Percentiles rank a stretch among this genome's conserved stretches.
phyloP scores from a whole-genome alignment of 306 rosid species.

The Sicyos baderoa region DNA sequence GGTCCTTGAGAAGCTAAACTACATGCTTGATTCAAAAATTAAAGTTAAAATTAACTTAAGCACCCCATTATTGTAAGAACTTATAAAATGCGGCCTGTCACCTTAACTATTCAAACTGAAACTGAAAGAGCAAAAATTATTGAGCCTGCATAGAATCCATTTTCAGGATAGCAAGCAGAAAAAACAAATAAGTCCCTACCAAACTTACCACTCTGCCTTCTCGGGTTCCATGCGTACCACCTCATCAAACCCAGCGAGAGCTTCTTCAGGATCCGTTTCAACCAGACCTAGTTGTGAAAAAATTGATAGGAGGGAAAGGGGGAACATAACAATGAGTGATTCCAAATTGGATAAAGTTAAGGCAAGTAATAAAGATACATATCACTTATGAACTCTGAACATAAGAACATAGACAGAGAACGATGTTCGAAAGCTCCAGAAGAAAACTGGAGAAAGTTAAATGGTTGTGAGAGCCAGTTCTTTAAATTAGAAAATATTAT shows the following conservation, averaged over 20 bases:
- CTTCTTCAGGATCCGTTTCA: conserved; percentile 85
- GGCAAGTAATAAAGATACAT: not conserved
- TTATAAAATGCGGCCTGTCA: not conserved
- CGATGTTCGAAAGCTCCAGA: not conserved
- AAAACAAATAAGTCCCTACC: not conserved
- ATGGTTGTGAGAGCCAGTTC: conserved; percentile 8
- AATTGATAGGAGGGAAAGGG: not conserved
- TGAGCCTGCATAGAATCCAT: not conserved
- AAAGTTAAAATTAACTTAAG: not conserved
- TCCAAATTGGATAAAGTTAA: not conserved
- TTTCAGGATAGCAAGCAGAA: not conserved
- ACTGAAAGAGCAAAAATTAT: not conserved
- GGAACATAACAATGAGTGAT: not conserved
- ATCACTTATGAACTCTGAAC: not conserved
- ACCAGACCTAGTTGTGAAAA: conserved; percentile 50
- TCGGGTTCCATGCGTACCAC: conserved; percentile 87
- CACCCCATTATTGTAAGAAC: not conserved
- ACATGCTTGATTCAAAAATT: not conserved
- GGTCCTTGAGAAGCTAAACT: not conserved
- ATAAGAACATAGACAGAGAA: not conserved
- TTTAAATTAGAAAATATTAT: not conserved
- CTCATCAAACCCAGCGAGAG: conserved; percentile 82
- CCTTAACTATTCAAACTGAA: not conserved
- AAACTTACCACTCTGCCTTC: conserved; percentile 80
- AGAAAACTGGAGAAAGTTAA: not conserved